These are phyloP conservation scores for Scheffersomyces insectosa DNA, from an alignment of 1,139 yeast species.

Conservation along the genomic window DNA sequence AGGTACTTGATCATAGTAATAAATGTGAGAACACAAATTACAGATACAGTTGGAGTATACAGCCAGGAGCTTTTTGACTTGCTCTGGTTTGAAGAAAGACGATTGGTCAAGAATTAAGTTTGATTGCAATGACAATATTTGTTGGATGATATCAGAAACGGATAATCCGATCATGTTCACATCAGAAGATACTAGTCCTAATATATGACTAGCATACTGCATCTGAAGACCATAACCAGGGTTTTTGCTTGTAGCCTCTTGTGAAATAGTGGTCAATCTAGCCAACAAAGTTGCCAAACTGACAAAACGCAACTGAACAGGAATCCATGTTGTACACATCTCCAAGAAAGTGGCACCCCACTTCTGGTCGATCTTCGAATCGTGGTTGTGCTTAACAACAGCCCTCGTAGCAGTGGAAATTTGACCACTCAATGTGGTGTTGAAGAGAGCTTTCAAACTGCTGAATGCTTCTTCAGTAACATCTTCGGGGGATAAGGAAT, in stretches of 20 bases:
- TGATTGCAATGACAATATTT: slow-evolving; percentile 60
- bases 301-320: slow-evolving; percentile 82
- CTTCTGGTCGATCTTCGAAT: slow-evolving; percentile 19
- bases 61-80: slow-evolving; percentile 26
- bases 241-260: slow-evolving; percentile 19
- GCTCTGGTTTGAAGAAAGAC: slow-evolving; percentile 18
- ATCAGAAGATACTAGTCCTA: slow-evolving; percentile 71
- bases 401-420: slow-evolving; percentile 48
- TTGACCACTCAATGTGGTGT: slow-evolving; percentile 51
- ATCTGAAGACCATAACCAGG: slow-evolving; percentile 40
- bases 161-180: slow-evolving; percentile 88
- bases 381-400: slow-evolving; percentile 38
- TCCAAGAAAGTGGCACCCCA: slow-evolving; percentile 66
- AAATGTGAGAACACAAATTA: slow-evolving; percentile 67
- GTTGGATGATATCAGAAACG: slow-evolving; percentile 76
- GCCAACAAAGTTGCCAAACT: slow-evolving; percentile 50
- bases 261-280: slow-evolving; percentile 25
- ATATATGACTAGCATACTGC: slow-evolving; percentile 53
- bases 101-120: slow-evolving; percentile 36
- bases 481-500: slow-evolving; percentile 23
- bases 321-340: slow-evolving; percentile 74
- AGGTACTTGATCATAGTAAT: slow-evolving; percentile 78
- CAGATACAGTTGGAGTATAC: slow-evolving; percentile 53
- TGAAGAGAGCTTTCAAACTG: slow-evolving; percentile 50
- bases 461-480: slow-evolving; percentile 41